Conservation (phyloP, 139 green algal genomes). For the Micractinium conductrix region DNA sequence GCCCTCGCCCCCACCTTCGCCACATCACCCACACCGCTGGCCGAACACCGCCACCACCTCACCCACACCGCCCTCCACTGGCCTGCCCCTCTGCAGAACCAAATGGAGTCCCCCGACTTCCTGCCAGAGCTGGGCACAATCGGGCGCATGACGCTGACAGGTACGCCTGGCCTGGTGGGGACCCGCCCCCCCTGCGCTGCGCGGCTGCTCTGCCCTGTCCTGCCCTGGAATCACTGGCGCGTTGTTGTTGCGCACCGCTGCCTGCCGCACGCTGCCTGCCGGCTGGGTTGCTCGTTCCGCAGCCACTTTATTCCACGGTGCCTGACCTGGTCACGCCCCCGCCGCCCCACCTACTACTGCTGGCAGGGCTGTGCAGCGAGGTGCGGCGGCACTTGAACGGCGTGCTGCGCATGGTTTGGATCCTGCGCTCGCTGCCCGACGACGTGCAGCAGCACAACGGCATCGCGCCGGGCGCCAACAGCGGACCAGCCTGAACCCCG, state of each 20-base stretch:
- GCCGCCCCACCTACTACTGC: no score
- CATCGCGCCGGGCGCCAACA: not conserved
- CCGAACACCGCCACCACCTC: not conserved
- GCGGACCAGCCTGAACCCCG: not conserved
- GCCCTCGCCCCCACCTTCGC: not conserved
- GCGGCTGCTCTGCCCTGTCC: no score
- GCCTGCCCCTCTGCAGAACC: slow-evolving; percentile 11
- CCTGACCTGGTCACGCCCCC: no score
- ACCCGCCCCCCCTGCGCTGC: no score
- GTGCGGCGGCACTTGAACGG: slow-evolving; percentile 28
- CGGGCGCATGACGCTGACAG: slow-evolving; percentile 15
- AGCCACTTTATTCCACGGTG: no score
- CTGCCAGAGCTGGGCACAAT: slow-evolving; percentile 23
- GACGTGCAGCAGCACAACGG: slow-evolving; percentile 34
- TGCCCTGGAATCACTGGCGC: no score
- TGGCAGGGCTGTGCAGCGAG: slow-evolving; percentile 37
- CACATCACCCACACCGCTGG: no score
- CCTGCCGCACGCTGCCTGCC: no score
- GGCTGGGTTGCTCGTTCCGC: no score
- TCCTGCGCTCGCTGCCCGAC: slow-evolving; percentile 35
- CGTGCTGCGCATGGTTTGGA: slow-evolving; percentile 40
- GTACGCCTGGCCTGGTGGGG: no score
- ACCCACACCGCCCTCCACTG: not conserved
- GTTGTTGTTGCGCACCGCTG: no score
- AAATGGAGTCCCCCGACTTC: slow-evolving; percentile 37